Evolutionary conservation across 805 yeast species (phyloP), one percentile per base, ranked within the genome.

Genomic region (Candida insectorum): DNA sequence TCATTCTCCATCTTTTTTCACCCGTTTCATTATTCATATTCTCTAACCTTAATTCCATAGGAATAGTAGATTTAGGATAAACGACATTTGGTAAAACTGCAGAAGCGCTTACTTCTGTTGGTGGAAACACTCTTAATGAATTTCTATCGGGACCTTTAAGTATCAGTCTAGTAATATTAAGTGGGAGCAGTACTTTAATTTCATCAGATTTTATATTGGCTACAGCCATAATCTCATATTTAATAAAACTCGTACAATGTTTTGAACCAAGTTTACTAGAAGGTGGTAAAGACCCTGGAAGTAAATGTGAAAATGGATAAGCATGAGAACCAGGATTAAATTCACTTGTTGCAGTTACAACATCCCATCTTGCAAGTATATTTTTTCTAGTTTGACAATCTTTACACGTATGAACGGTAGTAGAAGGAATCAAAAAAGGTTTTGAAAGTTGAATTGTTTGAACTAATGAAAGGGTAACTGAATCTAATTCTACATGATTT

Each of bases 71-170:
- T 53, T 85, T 81, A 9, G 97, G 97, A 56, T 85, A 85, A 20
- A 85, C 73, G 11, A 88, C 95, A 43, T 84, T 84, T 2, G 98
- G 98, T 31, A 93, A 65, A 11, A 81, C 83, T 6, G 95, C 93
- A 17, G 83, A 77, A 5, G 96, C 94, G 3, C 87, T 81, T 23
- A 93, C 81, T 26, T 83, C 85, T 0, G 97, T 91, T 6, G 99
- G 97, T 1, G 98, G 98, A 58, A 93, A 93, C 1, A 93, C 85
- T 40, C 99, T 73, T 24, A 87, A 62, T 1, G 96, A 85, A 51
- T 85, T 86, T 47, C 88, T 71, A 53, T 89, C 96, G 2, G 85
- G 85, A 5, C 93, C 91, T 28, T 86, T 66, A 16, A 85, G 56
- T 19, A 91, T 76, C 37, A 94, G 82, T 48, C 98, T 72, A 28